phyloP scores from a whole-genome alignment of 2,329 filamentous ascomycete species.

The Aureobasidium sp. region DNA sequence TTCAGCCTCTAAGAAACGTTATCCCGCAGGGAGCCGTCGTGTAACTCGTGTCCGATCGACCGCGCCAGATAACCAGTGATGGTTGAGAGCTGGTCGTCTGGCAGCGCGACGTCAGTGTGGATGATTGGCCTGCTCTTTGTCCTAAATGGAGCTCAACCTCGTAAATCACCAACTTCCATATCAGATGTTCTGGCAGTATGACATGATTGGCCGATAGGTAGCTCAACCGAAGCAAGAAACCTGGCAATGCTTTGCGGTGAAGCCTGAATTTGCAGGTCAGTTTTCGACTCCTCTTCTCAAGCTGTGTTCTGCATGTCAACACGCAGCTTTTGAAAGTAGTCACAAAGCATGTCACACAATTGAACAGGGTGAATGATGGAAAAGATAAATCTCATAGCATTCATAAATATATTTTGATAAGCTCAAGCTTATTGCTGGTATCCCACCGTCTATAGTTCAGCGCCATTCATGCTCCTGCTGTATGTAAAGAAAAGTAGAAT shows the following conservation, averaged over 20 bases:
- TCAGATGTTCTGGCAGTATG: not conserved
- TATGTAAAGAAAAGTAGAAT: not conserved
- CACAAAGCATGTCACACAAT: not conserved
- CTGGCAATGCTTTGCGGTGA: not conserved
- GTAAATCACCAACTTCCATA: not conserved
- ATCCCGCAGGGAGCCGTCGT: not conserved
- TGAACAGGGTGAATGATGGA: not conserved
- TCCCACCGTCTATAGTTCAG: slow-evolving; percentile 7
- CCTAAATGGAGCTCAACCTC: not conserved
- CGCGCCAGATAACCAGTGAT: not conserved
- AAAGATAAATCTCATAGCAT: slow-evolving; percentile 4
- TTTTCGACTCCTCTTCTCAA: not conserved
- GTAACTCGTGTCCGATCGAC: not conserved
- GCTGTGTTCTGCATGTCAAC: not conserved
- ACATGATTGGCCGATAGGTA: not conserved
- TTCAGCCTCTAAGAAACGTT: not conserved
- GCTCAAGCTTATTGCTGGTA: slow-evolving; percentile 1
- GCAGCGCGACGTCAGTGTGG: slow-evolving; percentile 1
- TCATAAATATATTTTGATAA: slow-evolving; percentile 5
- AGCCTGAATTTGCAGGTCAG: not conserved
- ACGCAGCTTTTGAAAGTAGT: too few species aligned
- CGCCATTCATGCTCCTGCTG: slow-evolving; percentile 4
- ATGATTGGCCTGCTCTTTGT: not conserved
- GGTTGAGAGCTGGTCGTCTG: slow-evolving; percentile 2
- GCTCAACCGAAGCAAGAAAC: not conserved